phyloP scores from a whole-genome alignment of 73 alveolate species.

The Durusdinium trenchii region DNA sequence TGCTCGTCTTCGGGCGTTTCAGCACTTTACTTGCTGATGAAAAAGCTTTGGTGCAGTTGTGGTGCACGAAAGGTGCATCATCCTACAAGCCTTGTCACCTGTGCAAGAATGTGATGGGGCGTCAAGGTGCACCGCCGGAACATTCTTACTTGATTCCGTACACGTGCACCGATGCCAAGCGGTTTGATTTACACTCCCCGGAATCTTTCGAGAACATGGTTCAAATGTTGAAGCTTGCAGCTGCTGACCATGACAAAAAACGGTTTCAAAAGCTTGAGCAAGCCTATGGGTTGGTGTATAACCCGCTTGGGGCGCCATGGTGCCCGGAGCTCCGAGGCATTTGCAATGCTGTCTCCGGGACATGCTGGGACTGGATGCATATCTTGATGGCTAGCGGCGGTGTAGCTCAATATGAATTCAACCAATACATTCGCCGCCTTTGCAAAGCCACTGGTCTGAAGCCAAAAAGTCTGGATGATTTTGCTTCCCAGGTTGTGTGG shows the following conservation, averaged over 20 bases:
- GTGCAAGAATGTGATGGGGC: neutral
- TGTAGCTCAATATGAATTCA: constrained; percentile 21
- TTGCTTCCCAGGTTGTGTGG: neutral
- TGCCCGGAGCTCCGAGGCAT: neutral
- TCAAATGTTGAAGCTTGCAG: neutral
- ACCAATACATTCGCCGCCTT: neutral
- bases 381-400: constrained; percentile 10
- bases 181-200: neutral
- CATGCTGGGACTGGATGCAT: constrained; percentile 29
- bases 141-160: neutral
- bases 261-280: neutral
- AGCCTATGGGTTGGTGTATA: neutral
- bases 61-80: neutral
- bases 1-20: neutral
- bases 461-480: neutral
- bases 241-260: neutral
- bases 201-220: neutral
- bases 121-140: neutral
- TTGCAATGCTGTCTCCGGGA: neutral
- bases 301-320: neutral
- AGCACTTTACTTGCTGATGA: neutral
- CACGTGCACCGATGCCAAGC: neutral
- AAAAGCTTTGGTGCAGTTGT: neutral
- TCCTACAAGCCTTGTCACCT: neutral
- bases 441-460: neutral